Percentiles rank a stretch among this genome's conserved stretches.
These are phyloP conservation scores for Terfezia claveryi DNA, from an alignment of 495 filamentous ascomycete genomes.

Conservation along the genomic window DNA sequence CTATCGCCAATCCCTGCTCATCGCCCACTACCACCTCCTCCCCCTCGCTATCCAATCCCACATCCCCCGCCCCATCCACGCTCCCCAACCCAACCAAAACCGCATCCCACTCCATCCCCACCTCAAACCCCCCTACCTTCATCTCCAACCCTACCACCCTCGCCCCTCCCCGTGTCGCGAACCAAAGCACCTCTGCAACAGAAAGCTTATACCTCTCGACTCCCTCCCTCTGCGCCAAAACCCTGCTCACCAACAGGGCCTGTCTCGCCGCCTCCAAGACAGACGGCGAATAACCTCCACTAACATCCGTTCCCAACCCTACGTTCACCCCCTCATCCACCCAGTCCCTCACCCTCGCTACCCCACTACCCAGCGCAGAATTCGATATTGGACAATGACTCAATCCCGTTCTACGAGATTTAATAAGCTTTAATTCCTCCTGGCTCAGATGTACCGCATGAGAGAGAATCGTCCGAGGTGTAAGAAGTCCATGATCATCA, in stretches of 20 bases:
- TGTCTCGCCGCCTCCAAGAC: slow-evolving; percentile 62
- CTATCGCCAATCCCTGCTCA: slow-evolving; percentile 6
- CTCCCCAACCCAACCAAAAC: slow-evolving; percentile 44
- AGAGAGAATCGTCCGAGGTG: slow-evolving; percentile 54
- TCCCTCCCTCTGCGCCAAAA: slow-evolving; percentile 33
- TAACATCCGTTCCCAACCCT: slow-evolving; percentile 76
- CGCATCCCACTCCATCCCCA: slow-evolving; percentile 80
- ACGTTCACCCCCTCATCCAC: slow-evolving; percentile 54
- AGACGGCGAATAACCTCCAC: slow-evolving; percentile 59
- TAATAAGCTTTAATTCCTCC: slow-evolving; percentile 41
- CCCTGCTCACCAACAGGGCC: slow-evolving; percentile 49
- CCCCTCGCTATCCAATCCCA: slow-evolving; percentile 1
- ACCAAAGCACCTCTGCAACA: slow-evolving; percentile 70
- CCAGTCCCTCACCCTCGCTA: slow-evolving; percentile 46
- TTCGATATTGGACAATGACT: slow-evolving; percentile 78
- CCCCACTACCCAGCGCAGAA: slow-evolving; percentile 50
- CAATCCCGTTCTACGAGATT: slow-evolving; percentile 36
- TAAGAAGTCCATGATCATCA: slow-evolving; percentile 46
- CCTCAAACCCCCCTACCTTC: slow-evolving; percentile 53
- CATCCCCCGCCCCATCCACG: slow-evolving; percentile 22
- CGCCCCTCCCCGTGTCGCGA: slow-evolving; percentile 66
- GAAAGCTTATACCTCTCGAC: slow-evolving; percentile 33
- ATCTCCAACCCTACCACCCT: slow-evolving; percentile 46
- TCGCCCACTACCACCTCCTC: slow-evolving; percentile 15
- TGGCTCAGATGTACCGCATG: slow-evolving; percentile 59